Evolutionary conservation across 768 basidiomycete species (phyloP), one percentile per base, ranked within the genome.

Genomic region (Leucocoprinus sp.): DNA sequence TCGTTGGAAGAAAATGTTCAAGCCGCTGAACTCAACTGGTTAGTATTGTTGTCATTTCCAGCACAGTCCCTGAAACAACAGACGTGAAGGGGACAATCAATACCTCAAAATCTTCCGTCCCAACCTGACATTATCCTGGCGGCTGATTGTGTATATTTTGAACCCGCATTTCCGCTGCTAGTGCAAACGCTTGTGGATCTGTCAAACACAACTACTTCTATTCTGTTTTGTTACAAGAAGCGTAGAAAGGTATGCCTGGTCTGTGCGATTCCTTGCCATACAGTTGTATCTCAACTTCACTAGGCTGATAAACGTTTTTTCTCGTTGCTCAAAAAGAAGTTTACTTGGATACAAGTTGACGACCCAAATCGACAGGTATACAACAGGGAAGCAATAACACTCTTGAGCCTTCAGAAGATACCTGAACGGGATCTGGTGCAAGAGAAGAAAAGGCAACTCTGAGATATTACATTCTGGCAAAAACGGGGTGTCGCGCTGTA

Each of bases 91-190:
- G 92, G 88, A 19, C 67, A 71, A 14, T 62, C 72, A 1, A 54
- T 81, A 26, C 78, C 84, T 7, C 22, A 54, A 53, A 33, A 67
- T 65, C 56, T 78, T 34, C 66, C 62, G 11, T 42, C 46, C 15
- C 60, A 56, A 3, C 74, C 81, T 5, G 79, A 88, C 56, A 42
- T 95, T 19, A 74, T 97, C 48, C 74, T 97, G 4, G 90, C 88
- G 1, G 93, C 93, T 0, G 93, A 97, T 57, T 97, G 93, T 54
- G 92, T 97, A 7, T 97, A 97, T 66, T 92, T 90, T 52, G 93
- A 96, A 63, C 89, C 91, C 9, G 81, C 89, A 0, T 97, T 96
- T 56, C 84, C 91, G 6, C 73, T 93, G 9, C 76, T 97, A 1
- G 85, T 93, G 2, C 63, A 81, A 52, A 93, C 92, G 0, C 69